phyloP scores from a whole-genome alignment of 768 basidiomycete species.

The Lactarius hengduanensis region DNA sequence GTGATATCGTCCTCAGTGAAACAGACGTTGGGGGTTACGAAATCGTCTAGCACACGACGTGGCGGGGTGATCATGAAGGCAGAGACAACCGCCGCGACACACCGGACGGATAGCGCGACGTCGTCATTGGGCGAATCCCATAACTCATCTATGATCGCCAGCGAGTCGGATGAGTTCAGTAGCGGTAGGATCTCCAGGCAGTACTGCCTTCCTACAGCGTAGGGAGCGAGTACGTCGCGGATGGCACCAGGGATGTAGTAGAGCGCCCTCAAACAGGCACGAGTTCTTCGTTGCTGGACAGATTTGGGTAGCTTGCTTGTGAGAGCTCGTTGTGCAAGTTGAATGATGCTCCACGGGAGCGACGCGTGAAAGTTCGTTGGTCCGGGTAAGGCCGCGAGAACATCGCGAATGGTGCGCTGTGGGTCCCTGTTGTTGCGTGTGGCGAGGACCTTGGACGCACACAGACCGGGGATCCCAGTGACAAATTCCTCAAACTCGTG shows the following conservation, averaged over 20 bases:
- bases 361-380: neutral
- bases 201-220: neutral
- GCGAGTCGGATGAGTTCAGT: neutral
- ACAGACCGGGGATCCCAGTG: neutral
- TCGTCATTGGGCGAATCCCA: neutral
- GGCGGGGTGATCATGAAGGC: too few relatives aligned
- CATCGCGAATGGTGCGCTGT: neutral
- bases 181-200: neutral
- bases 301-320: neutral
- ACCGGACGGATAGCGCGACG: too few relatives aligned
- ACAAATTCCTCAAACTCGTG: conserved; percentile 1
- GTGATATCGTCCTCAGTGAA: too few relatives aligned
- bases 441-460: neutral
- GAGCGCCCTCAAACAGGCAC: neutral
- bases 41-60: too few relatives aligned
- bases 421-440: neutral
- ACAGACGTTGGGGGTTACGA: too few relatives aligned
- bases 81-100: too few relatives aligned
- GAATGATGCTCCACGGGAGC: conserved; percentile 6
- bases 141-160: neutral
- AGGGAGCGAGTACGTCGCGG: neutral
- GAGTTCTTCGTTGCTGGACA: neutral
- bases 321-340: neutral
- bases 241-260: neutral
- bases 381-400: conserved; percentile 7